A percentile compares a stretch with the other conserved stretches of the same genome.
phyloP scores from a whole-genome alignment of 176 grass and related monocot genomes.

The Panicum miliaceum region DNA sequence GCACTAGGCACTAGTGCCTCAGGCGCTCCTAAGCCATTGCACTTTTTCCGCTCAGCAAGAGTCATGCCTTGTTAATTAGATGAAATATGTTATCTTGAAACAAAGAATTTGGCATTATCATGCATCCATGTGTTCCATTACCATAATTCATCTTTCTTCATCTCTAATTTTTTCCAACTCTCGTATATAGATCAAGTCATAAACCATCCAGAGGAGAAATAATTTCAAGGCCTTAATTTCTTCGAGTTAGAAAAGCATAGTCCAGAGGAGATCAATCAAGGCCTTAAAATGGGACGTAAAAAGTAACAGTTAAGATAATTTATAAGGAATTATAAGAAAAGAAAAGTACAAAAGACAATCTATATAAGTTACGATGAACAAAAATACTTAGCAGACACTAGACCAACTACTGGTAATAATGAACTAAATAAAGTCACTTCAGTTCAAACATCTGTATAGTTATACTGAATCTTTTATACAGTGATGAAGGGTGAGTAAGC shows the following conservation, averaged over 20 bases:
- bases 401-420: slow-evolving; percentile 11
- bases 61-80: background rate
- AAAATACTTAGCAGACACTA: slow-evolving; percentile 27
- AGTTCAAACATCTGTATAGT: slow-evolving; percentile 19
- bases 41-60: background rate
- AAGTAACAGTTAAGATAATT: slow-evolving; percentile 18
- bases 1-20: background rate
- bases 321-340: slow-evolving; percentile 5
- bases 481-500: background rate
- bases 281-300: background rate
- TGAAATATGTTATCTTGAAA: background rate
- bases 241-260: slow-evolving; percentile 23
- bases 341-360: background rate
- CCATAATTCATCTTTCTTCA: background rate
- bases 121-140: background rate
- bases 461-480: background rate
- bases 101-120: background rate
- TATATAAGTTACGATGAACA: slow-evolving; percentile 2
- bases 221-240: no score
- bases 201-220: slow-evolving; percentile 21
- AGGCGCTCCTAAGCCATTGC: background rate
- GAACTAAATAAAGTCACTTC: slow-evolving; percentile 28
- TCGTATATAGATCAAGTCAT: background rate
- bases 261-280: slow-evolving; percentile 14
- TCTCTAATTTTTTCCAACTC: background rate